Evolutionary conservation across 179 eudicot species (phyloP).

Genomic region (Camellia oleifera): DNA sequence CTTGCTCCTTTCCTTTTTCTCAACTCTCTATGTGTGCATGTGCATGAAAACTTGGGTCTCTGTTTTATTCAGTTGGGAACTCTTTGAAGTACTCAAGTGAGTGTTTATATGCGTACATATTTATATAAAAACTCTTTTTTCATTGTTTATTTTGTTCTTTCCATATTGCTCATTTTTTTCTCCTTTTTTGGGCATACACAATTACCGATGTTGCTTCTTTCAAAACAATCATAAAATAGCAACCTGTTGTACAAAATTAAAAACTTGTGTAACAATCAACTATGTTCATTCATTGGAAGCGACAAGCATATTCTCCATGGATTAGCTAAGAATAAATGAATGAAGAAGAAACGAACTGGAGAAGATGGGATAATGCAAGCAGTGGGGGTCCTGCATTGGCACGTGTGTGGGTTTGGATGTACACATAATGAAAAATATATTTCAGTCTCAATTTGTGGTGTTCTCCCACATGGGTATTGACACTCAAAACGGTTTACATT

Average conservation of each 20-base stretch:
- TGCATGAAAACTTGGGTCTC: background rate
- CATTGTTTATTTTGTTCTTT: background rate
- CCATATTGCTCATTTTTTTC: background rate
- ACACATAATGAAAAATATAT: background rate
- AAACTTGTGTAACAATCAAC: background rate
- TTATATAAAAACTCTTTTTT: too few species aligned
- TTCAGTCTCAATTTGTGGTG: background rate
- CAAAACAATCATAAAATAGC: background rate
- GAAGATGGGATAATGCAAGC: background rate
- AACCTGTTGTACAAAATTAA: background rate
- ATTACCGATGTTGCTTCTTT: background rate
- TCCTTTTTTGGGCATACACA: too few species aligned
- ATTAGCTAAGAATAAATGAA: background rate
- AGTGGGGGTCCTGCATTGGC: background rate
- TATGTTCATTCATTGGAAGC: background rate
- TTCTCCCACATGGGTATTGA: background rate
- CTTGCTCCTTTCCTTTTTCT: background rate
- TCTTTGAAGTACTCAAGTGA: too few species aligned
- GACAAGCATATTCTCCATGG: background rate
- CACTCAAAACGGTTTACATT: slow-evolving; percentile 4
- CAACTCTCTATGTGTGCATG: too few species aligned
- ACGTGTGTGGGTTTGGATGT: background rate
- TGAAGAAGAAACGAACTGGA: background rate
- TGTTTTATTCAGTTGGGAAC: too few species aligned
- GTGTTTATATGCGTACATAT: too few species aligned